Conservation (phyloP, 371 early-diverging fungal species). For the Lichtheimia hyalospora region DNA sequence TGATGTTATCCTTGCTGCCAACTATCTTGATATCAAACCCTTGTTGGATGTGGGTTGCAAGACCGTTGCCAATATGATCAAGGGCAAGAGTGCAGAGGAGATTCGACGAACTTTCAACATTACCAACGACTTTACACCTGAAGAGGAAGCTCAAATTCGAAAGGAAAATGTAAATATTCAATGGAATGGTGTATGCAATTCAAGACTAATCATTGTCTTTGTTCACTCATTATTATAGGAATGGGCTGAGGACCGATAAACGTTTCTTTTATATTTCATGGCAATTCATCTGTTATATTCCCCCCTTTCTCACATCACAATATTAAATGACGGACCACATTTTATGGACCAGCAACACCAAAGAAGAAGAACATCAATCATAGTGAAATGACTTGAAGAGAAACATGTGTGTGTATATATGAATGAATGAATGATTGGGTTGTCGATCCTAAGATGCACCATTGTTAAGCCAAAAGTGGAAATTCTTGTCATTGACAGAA, state of each 20-base stretch:
- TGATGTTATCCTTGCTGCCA: conserved; percentile 81
- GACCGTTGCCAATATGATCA: conserved; percentile 98
- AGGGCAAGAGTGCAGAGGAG: conserved; percentile 92
- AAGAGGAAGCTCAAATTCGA: conserved; percentile 89
- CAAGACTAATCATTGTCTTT: not conserved
- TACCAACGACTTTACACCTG: conserved; percentile 94
- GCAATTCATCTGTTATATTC: no score
- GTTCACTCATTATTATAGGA: conserved; percentile 30
- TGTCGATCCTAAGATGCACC: no score
- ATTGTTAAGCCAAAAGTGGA: no score
- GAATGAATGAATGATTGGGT: no score
- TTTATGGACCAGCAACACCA: no score
- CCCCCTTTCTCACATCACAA: no score
- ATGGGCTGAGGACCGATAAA: conserved; percentile 85
- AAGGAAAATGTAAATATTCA: conserved; percentile 77
- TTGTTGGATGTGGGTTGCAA: conserved; percentile 95
- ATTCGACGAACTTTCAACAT: conserved; percentile 95
- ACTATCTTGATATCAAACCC: conserved; percentile 96
- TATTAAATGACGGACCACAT: no score
- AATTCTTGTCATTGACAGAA: no score
- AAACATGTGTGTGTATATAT: no score
- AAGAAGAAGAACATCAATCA: no score
- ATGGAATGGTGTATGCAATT: conserved; percentile 13
- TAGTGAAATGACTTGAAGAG: no score
- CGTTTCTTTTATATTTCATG: not conserved